Evolutionary conservation across 345 rosid genomes (phyloP).

Genomic region (Eucalyptus pauciflora): DNA sequence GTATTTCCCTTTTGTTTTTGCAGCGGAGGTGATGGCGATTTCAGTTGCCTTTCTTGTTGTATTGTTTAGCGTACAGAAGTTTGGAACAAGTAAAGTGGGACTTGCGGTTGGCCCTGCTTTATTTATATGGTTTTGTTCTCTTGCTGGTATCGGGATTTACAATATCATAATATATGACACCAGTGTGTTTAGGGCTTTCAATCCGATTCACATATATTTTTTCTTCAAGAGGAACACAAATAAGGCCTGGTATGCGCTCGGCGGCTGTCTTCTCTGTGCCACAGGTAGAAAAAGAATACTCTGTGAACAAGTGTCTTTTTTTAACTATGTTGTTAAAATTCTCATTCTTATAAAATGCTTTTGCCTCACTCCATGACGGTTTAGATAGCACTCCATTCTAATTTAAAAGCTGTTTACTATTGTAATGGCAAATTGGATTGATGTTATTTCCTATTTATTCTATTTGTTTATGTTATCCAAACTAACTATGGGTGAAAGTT

Average conservation of each 20-base stretch:
- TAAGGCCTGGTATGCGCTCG: conserved; percentile 92
- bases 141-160: conserved; percentile 82
- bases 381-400: neutral
- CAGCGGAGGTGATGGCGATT: conserved; percentile 92
- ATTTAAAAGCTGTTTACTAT: neutral
- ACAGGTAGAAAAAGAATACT: conserved; percentile 43
- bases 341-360: neutral
- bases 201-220: conserved; percentile 80
- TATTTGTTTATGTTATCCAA: neutral
- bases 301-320: neutral
- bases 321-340: neutral
- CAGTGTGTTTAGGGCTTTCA: conserved; percentile 79
- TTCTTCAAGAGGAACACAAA: conserved; percentile 82
- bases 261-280: conserved; percentile 97
- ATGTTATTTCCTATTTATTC: neutral
- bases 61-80: conserved; percentile 94
- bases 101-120: conserved; percentile 91
- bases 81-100: conserved; percentile 98
- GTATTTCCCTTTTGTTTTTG: conserved; percentile 15
- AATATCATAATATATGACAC: conserved; percentile 70
- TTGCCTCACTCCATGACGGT: neutral
- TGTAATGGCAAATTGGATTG: neutral
- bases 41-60: conserved; percentile 84
- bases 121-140: conserved; percentile 93
- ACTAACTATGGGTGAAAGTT: neutral